Percentiles rank a stretch among this genome's conserved stretches.
Conservation (phyloP, 2,329 filamentous ascomycete genomes). For the Penicillium sp. region DNA sequence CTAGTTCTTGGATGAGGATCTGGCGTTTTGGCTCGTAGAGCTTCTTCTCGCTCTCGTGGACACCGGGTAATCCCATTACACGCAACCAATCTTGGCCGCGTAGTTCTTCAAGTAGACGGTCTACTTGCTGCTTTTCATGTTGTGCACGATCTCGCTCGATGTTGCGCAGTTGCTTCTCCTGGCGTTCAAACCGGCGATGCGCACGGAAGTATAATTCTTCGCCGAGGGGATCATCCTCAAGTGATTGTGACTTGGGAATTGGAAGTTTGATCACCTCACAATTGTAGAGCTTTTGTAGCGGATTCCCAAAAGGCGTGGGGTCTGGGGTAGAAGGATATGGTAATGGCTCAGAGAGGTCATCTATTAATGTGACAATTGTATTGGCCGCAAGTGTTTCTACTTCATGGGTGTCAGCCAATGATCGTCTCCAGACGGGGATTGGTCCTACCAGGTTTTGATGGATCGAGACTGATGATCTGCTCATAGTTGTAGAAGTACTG, state of each 20-base stretch:
- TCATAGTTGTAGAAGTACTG: constrained; percentile 93
- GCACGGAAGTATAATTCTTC: constrained; percentile 59
- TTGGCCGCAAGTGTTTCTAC: constrained; percentile 71
- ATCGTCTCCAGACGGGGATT: background rate
- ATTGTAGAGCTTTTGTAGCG: constrained; percentile 38
- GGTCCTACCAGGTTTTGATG: constrained; percentile 69
- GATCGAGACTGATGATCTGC: constrained; percentile 84
- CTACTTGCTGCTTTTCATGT: constrained; percentile 67
- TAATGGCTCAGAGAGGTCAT: constrained; percentile 51
- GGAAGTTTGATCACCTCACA: constrained; percentile 32
- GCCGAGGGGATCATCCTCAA: constrained; percentile 54
- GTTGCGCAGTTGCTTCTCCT: constrained; percentile 68
- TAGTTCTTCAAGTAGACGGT: constrained; percentile 73
- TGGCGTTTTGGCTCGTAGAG: constrained; percentile 81
- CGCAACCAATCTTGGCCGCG: constrained; percentile 91
- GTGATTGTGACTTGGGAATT: constrained; percentile 4
- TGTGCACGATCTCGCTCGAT: constrained; percentile 66
- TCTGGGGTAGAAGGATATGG: constrained; percentile 22
- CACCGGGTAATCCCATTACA: constrained; percentile 81
- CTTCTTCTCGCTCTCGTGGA: constrained; percentile 83
- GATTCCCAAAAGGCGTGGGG: constrained; percentile 36
- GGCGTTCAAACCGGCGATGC: constrained; percentile 62
- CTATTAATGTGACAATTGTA: constrained; percentile 70
- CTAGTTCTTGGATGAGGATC: constrained; percentile 81
- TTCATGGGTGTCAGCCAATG: background rate